These are phyloP conservation scores for Lecanoromycetidae sp. DNA, from an alignment of 2,329 filamentous ascomycete genomes.

Conservation along the genomic window DNA sequence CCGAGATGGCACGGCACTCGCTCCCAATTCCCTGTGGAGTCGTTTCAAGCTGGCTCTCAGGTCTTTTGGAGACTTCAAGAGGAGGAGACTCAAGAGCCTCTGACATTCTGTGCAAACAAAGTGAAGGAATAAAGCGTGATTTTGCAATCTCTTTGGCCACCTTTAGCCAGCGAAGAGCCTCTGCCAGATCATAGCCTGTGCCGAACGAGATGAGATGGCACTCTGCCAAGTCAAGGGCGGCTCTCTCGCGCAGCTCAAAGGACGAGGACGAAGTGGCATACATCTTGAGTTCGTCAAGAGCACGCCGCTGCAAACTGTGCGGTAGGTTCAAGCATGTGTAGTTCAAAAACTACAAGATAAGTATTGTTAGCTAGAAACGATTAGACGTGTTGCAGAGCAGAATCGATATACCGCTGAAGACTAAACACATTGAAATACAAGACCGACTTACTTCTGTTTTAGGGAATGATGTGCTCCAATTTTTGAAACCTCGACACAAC, in stretches of 20 bases:
- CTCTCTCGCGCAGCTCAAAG: background rate
- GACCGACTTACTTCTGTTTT: background rate
- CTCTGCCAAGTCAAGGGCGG: background rate
- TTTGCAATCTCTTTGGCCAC: background rate
- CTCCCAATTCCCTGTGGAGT: background rate
- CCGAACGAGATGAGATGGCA: constrained; percentile 2
- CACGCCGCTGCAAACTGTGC: background rate
- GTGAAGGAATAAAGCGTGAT: background rate
- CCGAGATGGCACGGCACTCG: background rate
- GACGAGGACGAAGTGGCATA: background rate
- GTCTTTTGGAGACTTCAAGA: background rate
- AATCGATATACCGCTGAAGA: background rate
- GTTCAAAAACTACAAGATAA: background rate
- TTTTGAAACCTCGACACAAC: background rate
- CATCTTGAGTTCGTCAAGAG: constrained; percentile 1
- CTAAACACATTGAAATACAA: background rate
- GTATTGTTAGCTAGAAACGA: background rate
- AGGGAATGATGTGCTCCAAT: background rate
- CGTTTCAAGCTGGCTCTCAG: background rate
- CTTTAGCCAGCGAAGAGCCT: constrained; percentile 1
- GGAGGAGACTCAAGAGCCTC: background rate
- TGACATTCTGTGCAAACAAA: background rate
- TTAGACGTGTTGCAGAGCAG: background rate
- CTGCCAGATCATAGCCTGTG: background rate
- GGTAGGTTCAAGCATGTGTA: background rate